Conservation (phyloP, 345 rosid genomes). For the Citrus maxima region DNA sequence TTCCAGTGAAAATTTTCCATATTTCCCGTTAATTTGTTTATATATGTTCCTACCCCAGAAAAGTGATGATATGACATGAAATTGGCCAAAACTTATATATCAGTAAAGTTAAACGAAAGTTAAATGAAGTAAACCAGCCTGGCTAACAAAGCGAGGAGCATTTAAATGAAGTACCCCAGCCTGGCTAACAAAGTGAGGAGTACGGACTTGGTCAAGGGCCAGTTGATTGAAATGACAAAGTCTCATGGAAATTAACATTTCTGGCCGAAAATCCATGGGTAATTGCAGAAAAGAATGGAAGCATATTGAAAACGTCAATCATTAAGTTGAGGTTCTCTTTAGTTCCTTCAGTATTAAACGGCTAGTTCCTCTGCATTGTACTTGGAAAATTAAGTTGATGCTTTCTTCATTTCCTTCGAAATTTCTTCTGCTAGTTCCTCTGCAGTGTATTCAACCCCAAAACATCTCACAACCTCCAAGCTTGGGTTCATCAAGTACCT, state of each 20-base stretch:
- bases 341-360: slow-evolving; percentile 54
- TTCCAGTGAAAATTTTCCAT: neutral
- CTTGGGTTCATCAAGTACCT: slow-evolving; percentile 86
- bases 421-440: slow-evolving; percentile 62
- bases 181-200: neutral
- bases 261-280: neutral
- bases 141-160: neutral
- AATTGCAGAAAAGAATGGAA: neutral
- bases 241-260: neutral
- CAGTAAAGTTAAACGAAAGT: neutral
- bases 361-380: slow-evolving; percentile 56
- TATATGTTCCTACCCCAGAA: neutral
- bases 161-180: neutral
- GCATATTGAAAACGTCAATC: neutral
- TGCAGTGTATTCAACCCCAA: slow-evolving; percentile 68
- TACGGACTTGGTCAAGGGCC: neutral
- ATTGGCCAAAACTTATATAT: neutral
- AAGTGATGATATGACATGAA: neutral
- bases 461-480: slow-evolving; percentile 77
- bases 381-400: slow-evolving; percentile 14
- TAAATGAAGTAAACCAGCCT: neutral
- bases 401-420: slow-evolving; percentile 44
- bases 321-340: slow-evolving; percentile 16
- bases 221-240: neutral
- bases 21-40: neutral